Conservation (phyloP, 1,139 yeast genomes). For the Sugiyamaella xylanicola region DNA sequence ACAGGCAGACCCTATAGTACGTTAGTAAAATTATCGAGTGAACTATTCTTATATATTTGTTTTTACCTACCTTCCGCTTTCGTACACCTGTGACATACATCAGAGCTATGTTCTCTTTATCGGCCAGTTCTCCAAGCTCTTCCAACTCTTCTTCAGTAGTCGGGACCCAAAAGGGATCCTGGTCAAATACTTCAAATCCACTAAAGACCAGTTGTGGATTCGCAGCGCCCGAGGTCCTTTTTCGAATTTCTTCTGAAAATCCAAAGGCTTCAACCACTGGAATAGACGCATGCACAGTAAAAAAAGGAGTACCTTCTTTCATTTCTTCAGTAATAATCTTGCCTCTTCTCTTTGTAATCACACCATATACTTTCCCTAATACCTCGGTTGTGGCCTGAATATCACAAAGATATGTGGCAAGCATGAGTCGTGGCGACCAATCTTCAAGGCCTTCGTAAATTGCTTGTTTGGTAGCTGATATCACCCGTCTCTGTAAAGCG, state of each 20-base stretch:
- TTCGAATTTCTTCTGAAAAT: slow-evolving; percentile 90
- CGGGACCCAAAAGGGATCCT: slow-evolving; percentile 99
- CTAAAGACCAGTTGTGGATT: slow-evolving; percentile 91
- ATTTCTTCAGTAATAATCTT: slow-evolving; percentile 84
- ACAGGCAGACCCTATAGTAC: slow-evolving; percentile 71
- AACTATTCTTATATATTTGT: neutral
- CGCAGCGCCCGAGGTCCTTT: slow-evolving; percentile 94
- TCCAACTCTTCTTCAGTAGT: slow-evolving; percentile 95
- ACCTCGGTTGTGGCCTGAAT: slow-evolving; percentile 95
- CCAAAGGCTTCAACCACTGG: slow-evolving; percentile 98
- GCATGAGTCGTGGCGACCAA: slow-evolving; percentile 85
- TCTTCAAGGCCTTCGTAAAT: slow-evolving; percentile 69
- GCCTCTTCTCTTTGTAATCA: slow-evolving; percentile 88
- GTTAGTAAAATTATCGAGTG: neutral
- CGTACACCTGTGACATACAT: slow-evolving; percentile 81
- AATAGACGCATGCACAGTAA: slow-evolving; percentile 77
- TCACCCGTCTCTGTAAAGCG: slow-evolving; percentile 65
- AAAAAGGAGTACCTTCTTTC: slow-evolving; percentile 98
- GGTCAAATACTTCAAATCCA: slow-evolving; percentile 82
- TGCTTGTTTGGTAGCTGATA: slow-evolving; percentile 70
- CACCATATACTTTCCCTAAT: slow-evolving; percentile 92
- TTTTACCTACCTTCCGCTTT: slow-evolving; percentile 71
- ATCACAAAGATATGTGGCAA: slow-evolving; percentile 93
- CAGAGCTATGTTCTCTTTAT: slow-evolving; percentile 87
- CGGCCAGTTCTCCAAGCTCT: slow-evolving; percentile 90